Evolutionary conservation across 208 protist genomes (phyloP).

Genomic region (Trichomonas tenax): DNA sequence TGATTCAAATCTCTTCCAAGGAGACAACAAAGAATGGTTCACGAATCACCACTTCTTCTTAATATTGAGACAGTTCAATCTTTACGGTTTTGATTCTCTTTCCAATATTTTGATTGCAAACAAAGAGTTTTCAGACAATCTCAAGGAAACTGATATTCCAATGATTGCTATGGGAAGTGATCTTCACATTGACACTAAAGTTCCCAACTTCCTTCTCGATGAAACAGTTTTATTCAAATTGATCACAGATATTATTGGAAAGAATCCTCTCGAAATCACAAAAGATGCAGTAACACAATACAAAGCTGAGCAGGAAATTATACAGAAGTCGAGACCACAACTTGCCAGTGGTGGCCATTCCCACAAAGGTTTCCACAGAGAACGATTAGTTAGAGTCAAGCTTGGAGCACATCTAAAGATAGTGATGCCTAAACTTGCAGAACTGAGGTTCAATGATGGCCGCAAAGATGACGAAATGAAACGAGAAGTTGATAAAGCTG

Average conservation of each 20-base stretch:
- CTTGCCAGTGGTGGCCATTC: background rate
- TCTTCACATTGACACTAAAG: background rate
- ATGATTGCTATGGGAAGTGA: background rate
- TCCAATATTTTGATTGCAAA: background rate
- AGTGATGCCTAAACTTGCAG: background rate
- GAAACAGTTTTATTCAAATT: background rate
- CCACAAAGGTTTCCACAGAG: background rate
- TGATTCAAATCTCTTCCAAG: background rate
- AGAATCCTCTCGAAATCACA: background rate
- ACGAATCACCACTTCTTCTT: background rate
- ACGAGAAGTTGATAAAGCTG: background rate
- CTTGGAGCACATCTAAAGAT: background rate
- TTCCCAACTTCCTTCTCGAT: background rate
- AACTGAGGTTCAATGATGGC: background rate
- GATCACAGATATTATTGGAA: background rate
- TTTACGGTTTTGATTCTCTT: background rate
- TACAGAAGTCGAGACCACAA: background rate
- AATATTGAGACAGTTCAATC: background rate
- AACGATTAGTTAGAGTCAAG: background rate
- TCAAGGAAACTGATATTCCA: background rate
- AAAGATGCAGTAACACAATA: background rate
- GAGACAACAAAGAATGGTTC: background rate
- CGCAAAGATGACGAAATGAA: background rate
- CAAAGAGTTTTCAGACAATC: background rate
- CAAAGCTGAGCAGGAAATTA: background rate